A percentile compares a stretch with the other conserved stretches of the same genome.
Conservation (phyloP, 176 grass and related monocot species). For the Triticum urartu region DNA sequence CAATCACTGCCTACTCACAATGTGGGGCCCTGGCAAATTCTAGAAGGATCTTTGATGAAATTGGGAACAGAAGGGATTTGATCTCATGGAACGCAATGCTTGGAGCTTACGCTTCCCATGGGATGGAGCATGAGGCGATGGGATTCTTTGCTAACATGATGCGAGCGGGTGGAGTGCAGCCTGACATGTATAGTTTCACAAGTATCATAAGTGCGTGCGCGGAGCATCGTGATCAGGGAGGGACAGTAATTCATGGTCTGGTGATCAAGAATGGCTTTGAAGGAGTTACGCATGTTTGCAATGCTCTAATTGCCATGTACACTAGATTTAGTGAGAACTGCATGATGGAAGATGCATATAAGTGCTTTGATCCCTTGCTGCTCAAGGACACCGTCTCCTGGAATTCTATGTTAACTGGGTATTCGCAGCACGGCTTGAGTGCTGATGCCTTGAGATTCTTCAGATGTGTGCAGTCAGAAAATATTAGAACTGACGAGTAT, state of each 20-base stretch:
- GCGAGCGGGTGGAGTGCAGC: constrained; percentile 19
- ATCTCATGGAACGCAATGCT: constrained; percentile 78
- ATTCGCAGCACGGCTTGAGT: constrained; percentile 49
- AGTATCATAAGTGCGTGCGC: constrained; percentile 54
- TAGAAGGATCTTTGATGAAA: constrained; percentile 57
- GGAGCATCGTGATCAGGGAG: constrained; percentile 6
- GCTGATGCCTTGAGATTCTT: constrained; percentile 60
- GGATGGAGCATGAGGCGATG: constrained; percentile 16
- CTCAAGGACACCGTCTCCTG: constrained; percentile 55
- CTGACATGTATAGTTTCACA: constrained; percentile 66
- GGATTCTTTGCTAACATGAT: constrained; percentile 49
- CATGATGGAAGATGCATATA: constrained; percentile 60
- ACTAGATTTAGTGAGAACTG: constrained; percentile 22
- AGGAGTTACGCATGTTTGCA: constrained; percentile 40
- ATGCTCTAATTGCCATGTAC: constrained; percentile 68
- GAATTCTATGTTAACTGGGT: constrained; percentile 66
- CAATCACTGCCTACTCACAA: constrained; percentile 47
- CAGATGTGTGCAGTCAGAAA: constrained; percentile 27
- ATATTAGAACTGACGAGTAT: constrained; percentile 43
- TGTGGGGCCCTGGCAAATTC: constrained; percentile 36
- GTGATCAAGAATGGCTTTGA: constrained; percentile 48
- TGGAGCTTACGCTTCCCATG: constrained; percentile 44
- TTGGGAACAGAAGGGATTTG: constrained; percentile 43
- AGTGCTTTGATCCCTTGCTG: constrained; percentile 39
- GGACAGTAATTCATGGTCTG: constrained; percentile 44